Evolutionary conservation across 768 basidiomycete genomes (phyloP).

Genomic region (Russula virescens): DNA sequence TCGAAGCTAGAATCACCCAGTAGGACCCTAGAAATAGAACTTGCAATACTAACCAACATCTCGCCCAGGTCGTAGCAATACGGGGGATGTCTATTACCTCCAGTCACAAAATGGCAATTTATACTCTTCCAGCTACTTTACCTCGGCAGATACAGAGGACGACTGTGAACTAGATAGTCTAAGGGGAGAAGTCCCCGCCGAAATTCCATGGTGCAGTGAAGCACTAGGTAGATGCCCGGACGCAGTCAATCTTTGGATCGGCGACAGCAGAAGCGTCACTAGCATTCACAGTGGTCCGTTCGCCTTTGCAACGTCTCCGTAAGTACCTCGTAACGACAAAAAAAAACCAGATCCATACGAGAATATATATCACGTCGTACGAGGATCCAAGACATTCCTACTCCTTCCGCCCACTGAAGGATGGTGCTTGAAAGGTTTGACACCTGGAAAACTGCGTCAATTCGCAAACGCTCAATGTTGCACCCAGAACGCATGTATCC

Average conservation of each 20-base stretch:
- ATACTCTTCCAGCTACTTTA: conserved; percentile 45
- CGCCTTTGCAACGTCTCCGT: background rate
- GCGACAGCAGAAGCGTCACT: conserved; percentile 68
- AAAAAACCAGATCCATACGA: conserved; percentile 75
- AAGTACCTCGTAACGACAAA: background rate
- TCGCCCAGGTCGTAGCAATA: conserved; percentile 20
- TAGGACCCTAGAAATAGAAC: background rate
- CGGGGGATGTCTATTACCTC: conserved; percentile 54
- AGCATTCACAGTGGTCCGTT: conserved; percentile 77
- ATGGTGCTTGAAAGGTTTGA: conserved; percentile 69
- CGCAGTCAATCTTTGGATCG: conserved; percentile 93
- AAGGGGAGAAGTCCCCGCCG: conserved; percentile 57
- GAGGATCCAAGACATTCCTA: conserved; percentile 81
- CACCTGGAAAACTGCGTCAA: conserved; percentile 4
- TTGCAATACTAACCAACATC: conserved; percentile 1
- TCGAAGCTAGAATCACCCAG: conserved; percentile 29
- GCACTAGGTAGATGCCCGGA: conserved; percentile 75
- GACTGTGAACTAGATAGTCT: conserved; percentile 59
- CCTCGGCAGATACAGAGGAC: conserved; percentile 29
- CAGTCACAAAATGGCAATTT: conserved; percentile 93
- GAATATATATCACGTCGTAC: conserved; percentile 85
- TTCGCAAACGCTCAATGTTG: conserved; percentile 2
- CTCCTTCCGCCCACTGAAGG: conserved; percentile 88
- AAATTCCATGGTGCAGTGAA: conserved; percentile 70
- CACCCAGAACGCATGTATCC: conserved; percentile 53